These are phyloP conservation scores for Triadica sebifera DNA, from an alignment of 345 rosid species.

Conservation along the genomic window DNA sequence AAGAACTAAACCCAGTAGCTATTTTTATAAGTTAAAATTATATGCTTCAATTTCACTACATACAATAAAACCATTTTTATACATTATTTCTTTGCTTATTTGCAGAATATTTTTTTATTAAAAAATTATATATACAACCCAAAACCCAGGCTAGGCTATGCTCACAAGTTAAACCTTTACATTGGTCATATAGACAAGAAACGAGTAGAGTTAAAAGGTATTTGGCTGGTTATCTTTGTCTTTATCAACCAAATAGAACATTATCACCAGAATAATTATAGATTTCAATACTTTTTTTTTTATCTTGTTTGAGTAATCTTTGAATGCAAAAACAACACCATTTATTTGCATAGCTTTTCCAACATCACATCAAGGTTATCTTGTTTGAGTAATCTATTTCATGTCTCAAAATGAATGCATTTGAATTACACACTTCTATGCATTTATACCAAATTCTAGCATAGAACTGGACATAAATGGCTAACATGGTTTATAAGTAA, in stretches of 20 bases:
- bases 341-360: background rate
- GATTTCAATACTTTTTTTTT: background rate
- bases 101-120: no score
- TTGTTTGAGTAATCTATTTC: background rate
- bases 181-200: background rate
- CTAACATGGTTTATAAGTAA: background rate
- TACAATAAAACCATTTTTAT: background rate
- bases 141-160: background rate
- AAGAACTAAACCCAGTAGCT: background rate
- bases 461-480: background rate
- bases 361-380: background rate
- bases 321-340: background rate
- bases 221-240: no score
- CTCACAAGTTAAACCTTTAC: slow-evolving; percentile 53
- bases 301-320: background rate
- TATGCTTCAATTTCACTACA: no score
- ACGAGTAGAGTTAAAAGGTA: slow-evolving; percentile 1
- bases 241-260: background rate
- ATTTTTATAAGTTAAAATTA: no score
- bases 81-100: no score
- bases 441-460: background rate
- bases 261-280: background rate
- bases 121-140: no score
- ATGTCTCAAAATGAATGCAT: background rate
- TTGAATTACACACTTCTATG: background rate